A percentile compares a stretch with the other conserved stretches of the same genome.
Conservation (phyloP, 1,139 yeast species). For the Candida gigantensis region DNA sequence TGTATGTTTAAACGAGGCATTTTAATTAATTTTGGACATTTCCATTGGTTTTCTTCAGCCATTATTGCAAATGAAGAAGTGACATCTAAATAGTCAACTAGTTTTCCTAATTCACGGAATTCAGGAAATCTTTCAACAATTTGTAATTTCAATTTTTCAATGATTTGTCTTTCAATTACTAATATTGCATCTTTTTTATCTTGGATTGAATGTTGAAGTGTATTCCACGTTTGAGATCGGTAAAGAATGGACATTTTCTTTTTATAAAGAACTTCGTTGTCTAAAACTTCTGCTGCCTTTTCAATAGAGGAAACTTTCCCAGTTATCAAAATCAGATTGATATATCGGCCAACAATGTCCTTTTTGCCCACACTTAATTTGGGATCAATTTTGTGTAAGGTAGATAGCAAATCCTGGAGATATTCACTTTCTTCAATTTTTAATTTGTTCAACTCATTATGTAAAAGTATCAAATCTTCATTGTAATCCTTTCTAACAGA, state of each 20-base stretch:
- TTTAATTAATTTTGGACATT: slow-evolving; percentile 65
- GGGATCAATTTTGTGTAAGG: slow-evolving; percentile 28
- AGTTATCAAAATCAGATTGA: slow-evolving; percentile 35
- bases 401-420: slow-evolving; percentile 20
- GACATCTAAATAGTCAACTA: slow-evolving; percentile 71
- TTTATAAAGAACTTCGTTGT: slow-evolving; percentile 27
- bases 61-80: slow-evolving; percentile 70
- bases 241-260: slow-evolving; percentile 31
- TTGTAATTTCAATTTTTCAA: slow-evolving; percentile 40
- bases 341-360: slow-evolving; percentile 30
- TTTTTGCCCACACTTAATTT: slow-evolving; percentile 30
- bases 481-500: slow-evolving; percentile 32
- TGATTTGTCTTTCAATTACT: slow-evolving; percentile 46
- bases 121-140: slow-evolving; percentile 38
- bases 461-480: slow-evolving; percentile 27
- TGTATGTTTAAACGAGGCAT: slow-evolving; percentile 44
- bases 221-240: slow-evolving; percentile 36
- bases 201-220: slow-evolving; percentile 28
- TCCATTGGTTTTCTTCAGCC: slow-evolving; percentile 63
- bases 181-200: slow-evolving; percentile 27
- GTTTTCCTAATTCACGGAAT: slow-evolving; percentile 47
- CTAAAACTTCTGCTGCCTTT: slow-evolving; percentile 16
- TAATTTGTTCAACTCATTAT: slow-evolving; percentile 32
- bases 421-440: slow-evolving; percentile 25
- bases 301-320: slow-evolving; percentile 34